Evolutionary conservation across 768 basidiomycete genomes (phyloP), one percentile per base, ranked within the genome.

Genomic region (Hypholoma sublateritium): DNA sequence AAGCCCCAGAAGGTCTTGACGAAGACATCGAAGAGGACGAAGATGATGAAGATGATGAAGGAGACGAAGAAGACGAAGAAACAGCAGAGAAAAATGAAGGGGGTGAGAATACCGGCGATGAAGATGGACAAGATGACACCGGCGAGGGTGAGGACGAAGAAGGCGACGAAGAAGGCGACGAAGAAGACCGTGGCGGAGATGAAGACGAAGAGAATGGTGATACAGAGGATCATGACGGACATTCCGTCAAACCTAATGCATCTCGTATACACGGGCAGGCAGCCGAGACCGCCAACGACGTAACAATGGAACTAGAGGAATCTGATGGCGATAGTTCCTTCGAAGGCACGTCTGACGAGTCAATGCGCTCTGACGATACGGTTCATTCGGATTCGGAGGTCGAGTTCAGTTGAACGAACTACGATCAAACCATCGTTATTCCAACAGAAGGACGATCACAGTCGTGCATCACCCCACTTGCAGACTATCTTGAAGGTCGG

Each of bases 41-140:
- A 21, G 39, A 21, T n/a, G 64, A 61, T 21, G 64, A 61, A 6
- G 58, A 49, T n/a, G 56, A 56, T 5, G 60, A 67, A 6, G 46
- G 53, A 6, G 62, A 50, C 3, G 61, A 53, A 5, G 59, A 58
- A 48, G 42, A 52, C 16, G 41, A 48, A 12, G 59, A 55, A 28
- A 21, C 11, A 34, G 34, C 47, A 58, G 24, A 59, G 21, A 53
- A 55, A 21, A 53, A 53, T 8, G 59, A 58, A 45, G 24, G 43
- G 39, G 24, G 19, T 17, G 19, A 51, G 7, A 25, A 11, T 4
- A 24, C 14, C 22, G 51, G 28, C 5, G 51, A 53, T 9, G 21
- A 22, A 17, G 32, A 50, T 21, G 36, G 32, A 9, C 11, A 41
- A 47, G 25, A 32, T 47, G 25, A 22, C 22, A 22, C 17, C 14